phyloP scores from a whole-genome alignment of 208 protist species.

The Giardia muris region DNA sequence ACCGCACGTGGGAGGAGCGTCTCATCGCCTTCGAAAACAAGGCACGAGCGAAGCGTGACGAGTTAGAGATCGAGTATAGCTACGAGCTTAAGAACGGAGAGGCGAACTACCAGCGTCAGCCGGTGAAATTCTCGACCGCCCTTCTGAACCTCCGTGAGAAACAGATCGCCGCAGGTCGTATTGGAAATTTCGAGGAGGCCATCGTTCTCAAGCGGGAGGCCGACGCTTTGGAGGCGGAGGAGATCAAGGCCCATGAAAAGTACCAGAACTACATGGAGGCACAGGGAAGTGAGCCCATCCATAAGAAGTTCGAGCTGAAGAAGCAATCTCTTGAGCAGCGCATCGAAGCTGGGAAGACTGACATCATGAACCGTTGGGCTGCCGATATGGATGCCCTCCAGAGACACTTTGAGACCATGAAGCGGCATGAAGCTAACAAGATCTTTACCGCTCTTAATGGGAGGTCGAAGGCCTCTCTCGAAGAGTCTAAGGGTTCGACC shows the following conservation, averaged over 20 bases:
- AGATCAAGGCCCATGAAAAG: background rate
- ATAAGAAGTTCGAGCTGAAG: background rate
- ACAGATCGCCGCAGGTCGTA: background rate
- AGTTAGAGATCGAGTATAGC: background rate
- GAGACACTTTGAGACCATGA: background rate
- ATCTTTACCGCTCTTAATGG: background rate
- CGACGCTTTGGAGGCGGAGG: background rate
- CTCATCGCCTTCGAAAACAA: background rate
- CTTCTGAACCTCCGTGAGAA: constrained; percentile 3
- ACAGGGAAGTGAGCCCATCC: background rate
- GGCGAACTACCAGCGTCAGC: background rate
- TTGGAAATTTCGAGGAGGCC: background rate
- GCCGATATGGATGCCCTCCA: background rate
- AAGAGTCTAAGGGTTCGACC: background rate
- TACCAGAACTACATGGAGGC: background rate
- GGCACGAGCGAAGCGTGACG: background rate
- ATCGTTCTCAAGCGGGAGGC: background rate
- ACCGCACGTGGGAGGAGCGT: background rate
- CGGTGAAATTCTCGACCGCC: background rate
- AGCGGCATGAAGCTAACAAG: background rate
- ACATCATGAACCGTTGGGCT: background rate
- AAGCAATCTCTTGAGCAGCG: background rate
- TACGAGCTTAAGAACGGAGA: background rate
- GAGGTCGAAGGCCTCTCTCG: background rate
- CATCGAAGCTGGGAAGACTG: background rate